Evolutionary conservation across 176 grass and related monocot species (phyloP), one percentile per base, ranked within the genome.

Genomic region (Bolboschoenus planiculmis): DNA sequence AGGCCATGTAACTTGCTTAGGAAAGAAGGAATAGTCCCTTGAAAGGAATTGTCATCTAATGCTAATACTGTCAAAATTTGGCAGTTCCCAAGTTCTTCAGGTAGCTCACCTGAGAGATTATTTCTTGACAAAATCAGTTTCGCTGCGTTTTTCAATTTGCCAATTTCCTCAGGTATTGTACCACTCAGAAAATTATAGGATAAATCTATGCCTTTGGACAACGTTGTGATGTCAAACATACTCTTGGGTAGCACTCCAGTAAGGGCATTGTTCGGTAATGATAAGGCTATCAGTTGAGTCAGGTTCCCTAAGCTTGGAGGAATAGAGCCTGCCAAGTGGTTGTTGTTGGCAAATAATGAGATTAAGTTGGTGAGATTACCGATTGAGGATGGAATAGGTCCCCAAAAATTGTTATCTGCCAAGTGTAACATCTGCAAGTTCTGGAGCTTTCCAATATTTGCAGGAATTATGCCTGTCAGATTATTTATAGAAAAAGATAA

Each of bases 321-420:
- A 53, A 89, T 87, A 60, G 42, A 10, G 7, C 90, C 81, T 14
- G 36, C 15, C 1, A 91, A n/a, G 31, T 9, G 13, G 39, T 91
- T 91, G 21, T 62, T 37, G 0, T 40, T 4, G 86, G 24, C 1
- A 0, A 0, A 15, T n/a, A 91, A 35, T 0, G 0, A 2, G 6
- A 21, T 57, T 53, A 91, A 46, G 20, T 62, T 51, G 14, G 87
- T 85, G 54, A 91, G 81, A 64, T 91, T 88, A 20, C 87, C 87
- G 0, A 87, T 36, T 4, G 86, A 79, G 1, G 61, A 10, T 4
- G 87, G 87, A 81, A 87, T 81, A 34, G n/a, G 9, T 68, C 84
- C 84, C 14, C 81, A 82, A 0, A 92, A 18, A 1, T 2, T 30
- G 62, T 92, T 89, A 7, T 1, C 0, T 2, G 55, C 0, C 7